A percentile compares a stretch with the other conserved stretches of the same genome.
These are phyloP conservation scores for Prillingera fragicola DNA, from an alignment of 1,284 basidiomycete species.

Conservation along the genomic window DNA sequence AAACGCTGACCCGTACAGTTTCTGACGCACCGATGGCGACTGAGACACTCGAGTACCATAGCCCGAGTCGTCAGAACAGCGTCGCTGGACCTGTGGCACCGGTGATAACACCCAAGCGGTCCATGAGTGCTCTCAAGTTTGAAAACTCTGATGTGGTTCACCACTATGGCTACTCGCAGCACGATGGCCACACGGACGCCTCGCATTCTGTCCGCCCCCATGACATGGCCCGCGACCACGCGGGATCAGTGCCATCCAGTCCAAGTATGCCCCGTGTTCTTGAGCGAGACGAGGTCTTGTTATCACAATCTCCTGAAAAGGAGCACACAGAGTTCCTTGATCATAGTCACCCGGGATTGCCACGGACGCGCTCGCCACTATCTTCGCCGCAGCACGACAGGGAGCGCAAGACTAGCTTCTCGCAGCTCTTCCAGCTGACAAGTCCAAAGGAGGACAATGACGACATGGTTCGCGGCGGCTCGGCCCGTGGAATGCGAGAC, in stretches of 20 bases:
- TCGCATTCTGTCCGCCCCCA: conserved; percentile 29
- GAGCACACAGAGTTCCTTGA: no score
- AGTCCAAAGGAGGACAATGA: no score
- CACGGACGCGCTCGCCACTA: no score
- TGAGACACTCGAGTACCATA: conserved; percentile 33
- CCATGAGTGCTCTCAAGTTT: conserved; percentile 38
- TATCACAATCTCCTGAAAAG: no score
- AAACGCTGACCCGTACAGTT: conserved; percentile 22
- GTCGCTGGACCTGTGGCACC: neutral
- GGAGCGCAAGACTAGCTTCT: conserved; percentile 3
- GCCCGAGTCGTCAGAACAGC: neutral
- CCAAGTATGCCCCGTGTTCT: no score
- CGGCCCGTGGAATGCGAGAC: conserved; percentile 27
- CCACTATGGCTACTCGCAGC: conserved; percentile 39
- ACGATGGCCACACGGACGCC: conserved; percentile 24
- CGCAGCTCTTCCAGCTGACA: conserved; percentile 18
- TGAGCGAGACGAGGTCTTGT: no score
- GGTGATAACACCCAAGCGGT: conserved; percentile 3
- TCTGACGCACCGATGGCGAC: conserved; percentile 44
- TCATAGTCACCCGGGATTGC: no score
- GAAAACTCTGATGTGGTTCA: conserved; percentile 45
- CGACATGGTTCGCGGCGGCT: conserved; percentile 19
- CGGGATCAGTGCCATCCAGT: no score
- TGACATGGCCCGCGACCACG: neutral
- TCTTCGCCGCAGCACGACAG: conserved; percentile 1